These are phyloP conservation scores for Phytophthora meadii DNA, from an alignment of 352 stramenopile species.

Conservation along the genomic window DNA sequence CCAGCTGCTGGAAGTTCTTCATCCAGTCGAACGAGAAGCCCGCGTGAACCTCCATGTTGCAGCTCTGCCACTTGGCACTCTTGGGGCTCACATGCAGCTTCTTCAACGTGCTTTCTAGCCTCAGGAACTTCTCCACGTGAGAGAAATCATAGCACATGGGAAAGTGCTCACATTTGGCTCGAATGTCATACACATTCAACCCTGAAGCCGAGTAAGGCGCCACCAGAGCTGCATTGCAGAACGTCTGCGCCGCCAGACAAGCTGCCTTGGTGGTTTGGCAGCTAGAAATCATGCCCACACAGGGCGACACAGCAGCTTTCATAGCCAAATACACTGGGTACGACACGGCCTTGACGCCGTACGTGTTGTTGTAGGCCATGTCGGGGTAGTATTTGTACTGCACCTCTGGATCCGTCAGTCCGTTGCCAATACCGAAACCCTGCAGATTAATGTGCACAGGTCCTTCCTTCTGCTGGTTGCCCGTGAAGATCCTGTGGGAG, in stretches of 20 bases:
- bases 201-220: conserved; percentile 58
- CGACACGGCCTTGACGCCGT: conserved; percentile 75
- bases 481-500: conserved; percentile 73
- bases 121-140: conserved; percentile 91
- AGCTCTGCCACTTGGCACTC: conserved; percentile 89
- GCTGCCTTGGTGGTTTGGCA: conserved; percentile 82
- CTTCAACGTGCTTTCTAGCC: conserved; percentile 78
- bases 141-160: conserved; percentile 97
- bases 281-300: conserved; percentile 79
- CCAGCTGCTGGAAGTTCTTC: conserved; percentile 94
- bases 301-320: conserved; percentile 68
- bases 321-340: conserved; percentile 71
- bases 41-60: conserved; percentile 96
- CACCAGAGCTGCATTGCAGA: conserved; percentile 90
- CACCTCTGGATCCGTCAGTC: conserved; percentile 93
- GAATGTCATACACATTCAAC: conserved; percentile 92
- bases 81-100: conserved; percentile 89
- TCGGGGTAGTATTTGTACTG: conserved; percentile 88
- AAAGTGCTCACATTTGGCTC: conserved; percentile 88
- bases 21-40: conserved; percentile 97
- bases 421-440: conserved; percentile 97
- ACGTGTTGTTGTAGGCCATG: conserved; percentile 94
- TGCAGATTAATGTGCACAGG: conserved; percentile 88
- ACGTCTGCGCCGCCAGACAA: conserved; percentile 88
- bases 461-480: conserved; percentile 69